These are phyloP conservation scores for Fusarium ramigenum DNA, from an alignment of 2,329 filamentous ascomycete species.

Conservation along the genomic window DNA sequence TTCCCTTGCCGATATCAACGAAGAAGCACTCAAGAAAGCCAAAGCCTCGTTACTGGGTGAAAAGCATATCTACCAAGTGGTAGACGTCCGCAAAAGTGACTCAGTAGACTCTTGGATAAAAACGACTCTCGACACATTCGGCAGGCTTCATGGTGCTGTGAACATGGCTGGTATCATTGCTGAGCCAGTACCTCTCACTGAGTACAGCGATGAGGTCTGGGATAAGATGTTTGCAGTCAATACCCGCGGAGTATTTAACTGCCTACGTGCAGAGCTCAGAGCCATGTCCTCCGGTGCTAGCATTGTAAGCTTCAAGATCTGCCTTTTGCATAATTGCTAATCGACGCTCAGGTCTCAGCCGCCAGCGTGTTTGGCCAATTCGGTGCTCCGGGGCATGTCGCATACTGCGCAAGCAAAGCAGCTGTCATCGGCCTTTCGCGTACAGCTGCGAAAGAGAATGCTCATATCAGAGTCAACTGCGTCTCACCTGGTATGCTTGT, in stretches of 20 bases:
- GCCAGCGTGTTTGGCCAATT: conserved; percentile 48
- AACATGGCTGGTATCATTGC: conserved; percentile 48
- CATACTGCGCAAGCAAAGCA: conserved; percentile 46
- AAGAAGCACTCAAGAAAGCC: conserved; percentile 3
- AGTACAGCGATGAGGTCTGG: conserved; percentile 54
- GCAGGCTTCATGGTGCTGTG: conserved; percentile 53
- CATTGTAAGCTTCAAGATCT: too few relatives aligned
- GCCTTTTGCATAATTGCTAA: conserved; percentile 51
- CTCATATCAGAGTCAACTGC: conserved; percentile 24
- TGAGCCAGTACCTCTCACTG: conserved; percentile 34
- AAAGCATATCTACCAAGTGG: background rate
- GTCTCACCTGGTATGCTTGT: conserved; percentile 16
- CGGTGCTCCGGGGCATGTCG: conserved; percentile 44
- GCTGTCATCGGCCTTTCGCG: conserved; percentile 45
- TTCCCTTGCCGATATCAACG: conserved; percentile 31
- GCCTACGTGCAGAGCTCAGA: conserved; percentile 58
- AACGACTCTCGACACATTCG: conserved; percentile 47
- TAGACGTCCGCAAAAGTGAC: conserved; percentile 25
- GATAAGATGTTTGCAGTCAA: conserved; percentile 56
- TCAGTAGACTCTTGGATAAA: conserved; percentile 41
- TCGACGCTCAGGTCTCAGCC: background rate
- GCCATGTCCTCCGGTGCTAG: conserved; percentile 42
- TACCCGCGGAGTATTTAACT: conserved; percentile 59
- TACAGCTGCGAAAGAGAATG: conserved; percentile 43
- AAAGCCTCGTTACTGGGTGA: background rate